Evolutionary conservation across 805 yeast genomes (phyloP), one percentile per base, ranked within the genome.

Genomic region (Pichia cephalocereana): DNA sequence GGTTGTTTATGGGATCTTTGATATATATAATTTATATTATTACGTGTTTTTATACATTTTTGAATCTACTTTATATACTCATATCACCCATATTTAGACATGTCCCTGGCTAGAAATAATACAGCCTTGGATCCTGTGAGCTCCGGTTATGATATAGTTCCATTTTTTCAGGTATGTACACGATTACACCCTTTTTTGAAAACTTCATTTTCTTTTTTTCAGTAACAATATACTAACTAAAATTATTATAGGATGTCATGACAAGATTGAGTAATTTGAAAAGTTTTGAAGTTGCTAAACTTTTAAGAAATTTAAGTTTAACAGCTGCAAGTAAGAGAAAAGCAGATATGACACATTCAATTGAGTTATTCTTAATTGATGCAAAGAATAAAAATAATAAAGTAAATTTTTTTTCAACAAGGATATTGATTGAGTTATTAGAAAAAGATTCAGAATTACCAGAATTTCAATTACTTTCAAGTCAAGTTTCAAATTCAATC

Each of bases 351-450:
- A 40, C 40, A 27, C 28, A 41, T 32, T n/a, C 44, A 30, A 44
- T 49, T 23, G 47, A 43, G 38, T 18, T 28, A n/a, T 38, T 28
- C 19, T 32, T 49, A 14, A 23, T 31, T 12, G 12, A 31, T n/a
- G 30, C 42, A 1, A 56, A 59, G 34, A 32, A 47, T 23, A 56
- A 60, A n/a, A 62, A 67, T 19, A 77, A 74, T 46, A 56, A 60
- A 7, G 69, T 72, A 42, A 65, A 77, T 46, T 61, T 79, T 27
- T 59, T 69, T 41, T 72, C 81, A 1, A 60, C 77, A 15, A 66
- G 71, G 34, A 65, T 71, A 31, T 51, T 79, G 15, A 71, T 79
- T 14, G 56, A 66, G 26, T 67, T 68, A 49, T 67, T 72, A 56
- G 17, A 42, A 28, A 18, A 52, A 46, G 46, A 38, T 4, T 44